Conservation (phyloP, 495 filamentous ascomycete species). For the Trichoderma asperelloides region DNA sequence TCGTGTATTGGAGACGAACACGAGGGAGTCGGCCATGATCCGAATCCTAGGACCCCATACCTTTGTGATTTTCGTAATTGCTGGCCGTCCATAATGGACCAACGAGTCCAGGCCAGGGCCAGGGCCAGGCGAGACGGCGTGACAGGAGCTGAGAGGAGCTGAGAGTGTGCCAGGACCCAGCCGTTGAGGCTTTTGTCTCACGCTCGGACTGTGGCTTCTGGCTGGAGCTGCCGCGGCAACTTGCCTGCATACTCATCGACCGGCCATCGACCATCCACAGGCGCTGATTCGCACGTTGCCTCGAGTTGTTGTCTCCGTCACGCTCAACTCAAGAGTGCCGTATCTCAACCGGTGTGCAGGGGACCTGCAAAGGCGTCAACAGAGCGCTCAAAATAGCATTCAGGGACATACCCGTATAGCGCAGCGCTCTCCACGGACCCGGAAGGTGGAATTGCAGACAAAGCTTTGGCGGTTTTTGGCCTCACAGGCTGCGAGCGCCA, state of each 20-base stretch:
- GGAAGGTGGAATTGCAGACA: neutral
- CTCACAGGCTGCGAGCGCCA: neutral
- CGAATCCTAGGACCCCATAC: neutral
- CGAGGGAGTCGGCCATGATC: neutral
- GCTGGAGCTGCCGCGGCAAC: neutral
- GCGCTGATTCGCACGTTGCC: neutral
- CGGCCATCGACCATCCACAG: neutral
- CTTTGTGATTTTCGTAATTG: neutral
- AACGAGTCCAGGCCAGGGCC: neutral
- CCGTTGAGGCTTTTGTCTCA: neutral
- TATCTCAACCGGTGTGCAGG: constrained; percentile 1
- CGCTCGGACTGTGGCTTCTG: neutral
- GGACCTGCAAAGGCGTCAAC: neutral
- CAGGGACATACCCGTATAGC: neutral
- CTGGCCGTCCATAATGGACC: neutral
- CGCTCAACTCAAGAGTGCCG: neutral
- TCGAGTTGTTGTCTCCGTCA: neutral
- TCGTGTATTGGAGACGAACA: neutral
- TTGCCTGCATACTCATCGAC: neutral
- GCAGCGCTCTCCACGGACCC: neutral
- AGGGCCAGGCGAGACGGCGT: neutral
- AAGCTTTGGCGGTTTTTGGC: neutral
- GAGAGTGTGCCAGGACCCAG: neutral
- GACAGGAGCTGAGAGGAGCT: neutral
- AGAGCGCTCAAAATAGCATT: neutral